Evolutionary conservation across 2,329 filamentous ascomycete species (phyloP), one percentile per base, ranked within the genome.

Genomic region (Aspergillus texensis): DNA sequence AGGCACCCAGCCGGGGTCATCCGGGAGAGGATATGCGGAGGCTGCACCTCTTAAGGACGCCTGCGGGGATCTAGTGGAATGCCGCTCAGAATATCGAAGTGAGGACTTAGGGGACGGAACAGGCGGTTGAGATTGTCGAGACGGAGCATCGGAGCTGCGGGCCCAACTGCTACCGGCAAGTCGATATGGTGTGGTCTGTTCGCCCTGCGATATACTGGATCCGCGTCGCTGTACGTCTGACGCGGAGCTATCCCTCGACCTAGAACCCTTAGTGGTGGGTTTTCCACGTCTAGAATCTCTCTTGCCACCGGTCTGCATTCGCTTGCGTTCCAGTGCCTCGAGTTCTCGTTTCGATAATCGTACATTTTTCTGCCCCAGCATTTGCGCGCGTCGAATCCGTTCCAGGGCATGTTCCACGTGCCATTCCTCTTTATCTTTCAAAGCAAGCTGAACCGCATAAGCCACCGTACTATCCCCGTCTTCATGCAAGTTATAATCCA

Each of bases 301-400:
- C 61, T 60, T 60, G 55, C 62, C 68, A 61, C 80, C 79, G 39
- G 82, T 81, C 68, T 85, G 81, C 70, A 88, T 80, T 62, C 89
- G 86, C 75, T 88, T 86, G 66, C 88, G 86, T 74, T 94, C 90
- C 69, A 96, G 83, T 54, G 93, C 93, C 65, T 89, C 90, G 70
- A 97, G 82, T 77, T 97, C 94, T 60, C 91, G 88, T 72, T 89
- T 86, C 70, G 86, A 93, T 67, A 98, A 85, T 75, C 89, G 91
- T 61, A 97, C 92, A 62, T 96, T 91, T 52, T 85, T 83, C 77
- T 89, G 90, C 67, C 93, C 93, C 72, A 88, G 88, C 66, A 87
- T 87, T 75, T 92, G 89, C 19, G 94, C 93, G 68, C 88, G 86
- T 67, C 89, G 87, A 74, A 97, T 96, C 68, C 92, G 90, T 71